Base-by-base conservation (phyloP, 2,329 filamentous ascomycete species). In the Talaromyces sp. region DNA sequence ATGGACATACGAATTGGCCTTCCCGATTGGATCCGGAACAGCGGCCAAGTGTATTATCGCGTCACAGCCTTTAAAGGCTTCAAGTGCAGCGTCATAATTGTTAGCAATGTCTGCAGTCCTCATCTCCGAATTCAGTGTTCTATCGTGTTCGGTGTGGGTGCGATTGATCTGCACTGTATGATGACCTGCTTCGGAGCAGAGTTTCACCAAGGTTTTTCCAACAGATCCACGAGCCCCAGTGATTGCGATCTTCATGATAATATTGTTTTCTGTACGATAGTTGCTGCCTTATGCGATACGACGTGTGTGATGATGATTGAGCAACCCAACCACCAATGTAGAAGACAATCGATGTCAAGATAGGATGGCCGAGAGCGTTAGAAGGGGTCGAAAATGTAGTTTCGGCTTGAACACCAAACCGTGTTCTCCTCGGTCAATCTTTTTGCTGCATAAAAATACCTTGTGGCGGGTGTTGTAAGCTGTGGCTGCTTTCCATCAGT, bases 211-310 rank as follows among this genome's bases (percentile, higher is more conserved):
- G 25, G 69, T 70, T 43, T 68, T 66, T 54, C 73, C 73, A 59
- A 75, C 74, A 27, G 69, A 73, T 69, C 77, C 72, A 72, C 73
- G 76, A 70, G 65, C 77, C 66, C 74, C 73, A 61, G 74, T 81
- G 72, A 72, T 81, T 66, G 79, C 80, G 73, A 73, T 79, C 75
- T 73, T 80, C 78, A 74, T 73, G 25, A 17, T 45, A 22, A 11
- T n/a, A 17, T 11, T 17, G 22, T 25, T 15, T 49, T n/a, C 15
- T 57, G n/a, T 27, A 22, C 37, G 22, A 8, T 31, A 2, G 47
- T 11, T 50, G 5, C 22, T 50, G 1, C 19, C 11, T 37, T 22
- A 22, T 15, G 19, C 52, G 9, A 15, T 22, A 15, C 50, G 31
- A 54, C 27, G 8, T 19, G 27, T 52, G 27, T n/a, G 50, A 35